Evolutionary conservation across 495 filamentous ascomycete genomes (phyloP).

Genomic region (Immersiella caudata): DNA sequence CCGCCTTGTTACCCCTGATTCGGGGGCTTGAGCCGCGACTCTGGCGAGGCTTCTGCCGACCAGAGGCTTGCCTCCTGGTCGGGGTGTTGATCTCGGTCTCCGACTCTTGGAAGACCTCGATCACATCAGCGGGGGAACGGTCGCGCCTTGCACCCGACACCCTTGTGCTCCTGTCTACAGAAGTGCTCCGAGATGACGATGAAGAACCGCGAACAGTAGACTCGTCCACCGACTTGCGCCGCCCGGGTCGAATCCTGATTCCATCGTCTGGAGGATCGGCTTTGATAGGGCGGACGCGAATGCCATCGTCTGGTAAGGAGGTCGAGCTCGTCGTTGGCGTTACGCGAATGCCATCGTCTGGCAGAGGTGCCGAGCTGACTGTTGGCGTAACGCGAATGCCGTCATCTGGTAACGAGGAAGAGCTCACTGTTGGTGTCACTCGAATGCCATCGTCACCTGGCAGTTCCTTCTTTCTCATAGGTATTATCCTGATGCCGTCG

Average conservation of each 20-base stretch:
- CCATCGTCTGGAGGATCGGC: conserved; percentile 18
- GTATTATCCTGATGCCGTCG: conserved; percentile 41
- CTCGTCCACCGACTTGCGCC: conserved; percentile 32
- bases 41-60: conserved; percentile 20
- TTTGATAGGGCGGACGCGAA: conserved; percentile 29
- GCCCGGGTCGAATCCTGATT: conserved; percentile 38
- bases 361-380: neutral
- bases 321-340: conserved; percentile 23
- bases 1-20: neutral
- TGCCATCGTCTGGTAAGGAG: conserved; percentile 31
- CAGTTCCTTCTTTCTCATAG: conserved; percentile 28
- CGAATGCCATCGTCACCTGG: conserved; percentile 15
- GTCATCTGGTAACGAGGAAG: conserved; percentile 12
- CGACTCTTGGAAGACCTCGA: conserved; percentile 45
- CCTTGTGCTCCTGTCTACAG: conserved; percentile 24
- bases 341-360: conserved; percentile 32
- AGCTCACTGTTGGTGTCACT: neutral
- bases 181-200: conserved; percentile 36
- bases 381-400: conserved; percentile 9
- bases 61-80: conserved; percentile 27
- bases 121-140: conserved; percentile 51
- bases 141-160: conserved; percentile 31
- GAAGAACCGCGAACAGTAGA: conserved; percentile 30
- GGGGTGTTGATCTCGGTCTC: conserved; percentile 36
- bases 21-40: conserved; percentile 23